phyloP scores from a whole-genome alignment of 305 asterid genomes.

The Solanum hybrid region DNA sequence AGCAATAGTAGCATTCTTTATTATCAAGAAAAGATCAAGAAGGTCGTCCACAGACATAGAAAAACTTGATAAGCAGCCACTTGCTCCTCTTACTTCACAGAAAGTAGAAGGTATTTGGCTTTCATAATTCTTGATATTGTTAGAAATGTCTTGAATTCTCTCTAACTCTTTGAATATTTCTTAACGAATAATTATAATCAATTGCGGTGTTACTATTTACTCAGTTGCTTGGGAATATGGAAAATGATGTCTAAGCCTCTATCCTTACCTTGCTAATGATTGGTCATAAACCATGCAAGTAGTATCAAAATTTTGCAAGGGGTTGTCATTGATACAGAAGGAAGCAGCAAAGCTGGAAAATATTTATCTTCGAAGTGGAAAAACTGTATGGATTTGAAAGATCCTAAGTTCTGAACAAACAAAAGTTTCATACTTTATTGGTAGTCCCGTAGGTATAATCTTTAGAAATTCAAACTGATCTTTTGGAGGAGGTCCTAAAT shows the following conservation, averaged over 20 bases:
- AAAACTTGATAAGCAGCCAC: constrained; percentile 57
- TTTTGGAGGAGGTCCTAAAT: not conserved
- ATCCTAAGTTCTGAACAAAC: not conserved
- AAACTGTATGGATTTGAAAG: not conserved
- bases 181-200: not conserved
- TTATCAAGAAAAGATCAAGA: constrained; percentile 58
- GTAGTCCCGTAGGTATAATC: not conserved
- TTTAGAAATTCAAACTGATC: not conserved
- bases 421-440: not conserved
- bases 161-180: not conserved
- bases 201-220: not conserved
- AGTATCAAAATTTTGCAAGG: not conserved
- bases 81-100: constrained; percentile 62
- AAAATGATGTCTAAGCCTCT: not conserved
- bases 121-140: not conserved
- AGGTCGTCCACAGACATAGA: constrained; percentile 53
- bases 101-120: constrained; percentile 50
- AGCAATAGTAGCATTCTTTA: constrained; percentile 60
- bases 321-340: not conserved
- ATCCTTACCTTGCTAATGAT: not conserved
- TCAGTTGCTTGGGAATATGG: not conserved
- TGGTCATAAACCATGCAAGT: not conserved
- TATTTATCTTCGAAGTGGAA: not conserved
- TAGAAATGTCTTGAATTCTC: not conserved
- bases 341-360: not conserved